A percentile compares a stretch with the other conserved stretches of the same genome.
These are phyloP conservation scores for Paecilomyces dactylethromorphus DNA, from an alignment of 2,329 filamentous ascomycete genomes.

Conservation along the genomic window DNA sequence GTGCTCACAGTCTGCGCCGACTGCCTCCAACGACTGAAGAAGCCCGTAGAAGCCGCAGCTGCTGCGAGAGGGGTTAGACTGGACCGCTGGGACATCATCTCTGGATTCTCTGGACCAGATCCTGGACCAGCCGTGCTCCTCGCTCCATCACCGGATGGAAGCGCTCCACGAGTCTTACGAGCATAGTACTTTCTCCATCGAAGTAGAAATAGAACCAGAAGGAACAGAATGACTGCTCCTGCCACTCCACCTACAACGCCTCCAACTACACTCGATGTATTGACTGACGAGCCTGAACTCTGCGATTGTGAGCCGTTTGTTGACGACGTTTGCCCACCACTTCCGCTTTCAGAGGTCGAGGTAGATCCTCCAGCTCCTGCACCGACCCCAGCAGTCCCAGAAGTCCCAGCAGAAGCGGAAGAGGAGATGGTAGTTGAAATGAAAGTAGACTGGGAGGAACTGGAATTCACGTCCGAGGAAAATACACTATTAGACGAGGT, in stretches of 20 bases:
- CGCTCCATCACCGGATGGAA: constrained; percentile 19
- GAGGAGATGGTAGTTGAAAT: background rate
- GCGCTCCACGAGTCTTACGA: constrained; percentile 11
- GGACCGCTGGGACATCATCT: constrained; percentile 31
- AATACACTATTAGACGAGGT: background rate
- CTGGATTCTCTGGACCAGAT: constrained; percentile 6
- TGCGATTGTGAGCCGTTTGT: background rate
- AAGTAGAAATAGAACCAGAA: constrained; percentile 26
- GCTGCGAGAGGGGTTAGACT: constrained; percentile 33
- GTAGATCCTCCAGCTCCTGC: background rate
- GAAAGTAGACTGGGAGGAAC: background rate
- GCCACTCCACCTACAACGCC: constrained; percentile 58
- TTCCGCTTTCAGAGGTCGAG: background rate
- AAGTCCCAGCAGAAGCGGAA: background rate
- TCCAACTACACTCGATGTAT: constrained; percentile 52
- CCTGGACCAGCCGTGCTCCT: constrained; percentile 6
- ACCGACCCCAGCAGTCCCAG: background rate
- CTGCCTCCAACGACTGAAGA: constrained; percentile 36
- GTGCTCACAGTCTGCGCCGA: constrained; percentile 29
- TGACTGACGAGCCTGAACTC: constrained; percentile 14
- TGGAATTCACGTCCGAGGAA: background rate
- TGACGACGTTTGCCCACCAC: background rate
- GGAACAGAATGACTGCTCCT: constrained; percentile 47
- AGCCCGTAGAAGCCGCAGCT: constrained; percentile 28
- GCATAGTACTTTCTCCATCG: constrained; percentile 11